phyloP scores from a whole-genome alignment of 2,329 filamentous ascomycete species.

The Cryphonectria nitschkei region DNA sequence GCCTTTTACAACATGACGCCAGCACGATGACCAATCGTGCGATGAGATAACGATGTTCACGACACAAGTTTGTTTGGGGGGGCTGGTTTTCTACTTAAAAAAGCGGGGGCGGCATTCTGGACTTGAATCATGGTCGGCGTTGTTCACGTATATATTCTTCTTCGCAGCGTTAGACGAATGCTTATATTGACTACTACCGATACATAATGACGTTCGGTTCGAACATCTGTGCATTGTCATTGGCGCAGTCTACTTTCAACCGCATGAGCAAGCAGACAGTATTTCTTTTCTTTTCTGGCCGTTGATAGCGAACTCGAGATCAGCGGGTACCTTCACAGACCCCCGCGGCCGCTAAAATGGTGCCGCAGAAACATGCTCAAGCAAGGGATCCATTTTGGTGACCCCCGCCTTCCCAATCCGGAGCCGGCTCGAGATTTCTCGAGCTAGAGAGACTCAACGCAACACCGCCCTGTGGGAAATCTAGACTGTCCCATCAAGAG shows the following conservation, averaged over 20 bases:
- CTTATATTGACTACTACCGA: neutral
- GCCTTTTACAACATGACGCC: conserved; percentile 1
- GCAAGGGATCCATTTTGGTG: neutral
- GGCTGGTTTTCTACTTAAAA: neutral
- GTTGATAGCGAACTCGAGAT: neutral
- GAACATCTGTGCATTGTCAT: neutral
- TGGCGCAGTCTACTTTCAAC: neutral
- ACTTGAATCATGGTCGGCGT: neutral
- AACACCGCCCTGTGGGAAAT: no score
- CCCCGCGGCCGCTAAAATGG: conserved; percentile 28
- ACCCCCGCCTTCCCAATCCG: neutral
- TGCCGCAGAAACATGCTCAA: conserved; percentile 21
- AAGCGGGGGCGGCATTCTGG: neutral
- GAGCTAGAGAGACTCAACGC: no score
- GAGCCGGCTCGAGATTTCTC: neutral
- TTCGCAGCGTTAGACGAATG: conserved; percentile 1
- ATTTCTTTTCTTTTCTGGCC: no score
- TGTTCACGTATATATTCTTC: neutral
- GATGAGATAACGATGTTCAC: conserved; percentile 8
- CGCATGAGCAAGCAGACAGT: neutral
- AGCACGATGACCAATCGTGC: conserved; percentile 12
- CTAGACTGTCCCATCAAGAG: no score
- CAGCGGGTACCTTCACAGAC: conserved; percentile 26
- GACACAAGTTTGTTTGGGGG: neutral
- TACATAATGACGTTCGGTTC: neutral